Conservation (phyloP, 768 basidiomycete genomes). For the Pleurotus tuber-regium region DNA sequence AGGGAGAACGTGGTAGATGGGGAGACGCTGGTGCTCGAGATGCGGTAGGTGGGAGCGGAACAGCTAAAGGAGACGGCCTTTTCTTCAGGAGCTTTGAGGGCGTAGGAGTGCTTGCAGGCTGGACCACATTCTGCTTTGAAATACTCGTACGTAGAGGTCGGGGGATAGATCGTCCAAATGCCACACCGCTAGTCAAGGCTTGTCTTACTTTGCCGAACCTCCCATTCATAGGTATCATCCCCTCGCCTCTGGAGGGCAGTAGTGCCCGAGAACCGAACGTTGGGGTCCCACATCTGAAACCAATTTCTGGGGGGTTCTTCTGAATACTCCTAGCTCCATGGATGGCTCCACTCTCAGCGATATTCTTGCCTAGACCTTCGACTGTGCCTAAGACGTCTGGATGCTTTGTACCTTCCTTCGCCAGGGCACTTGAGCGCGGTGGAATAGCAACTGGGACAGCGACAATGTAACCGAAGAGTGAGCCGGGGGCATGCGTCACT, state of each 20-base stretch:
- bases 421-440: too few species aligned
- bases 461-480: conserved; percentile 68
- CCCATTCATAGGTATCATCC: conserved; percentile 37
- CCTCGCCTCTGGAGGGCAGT: conserved; percentile 44
- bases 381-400: too few species aligned
- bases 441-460: conserved; percentile 63
- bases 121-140: conserved; percentile 10
- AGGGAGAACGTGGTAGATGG: conserved; percentile 11
- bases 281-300: conserved; percentile 57
- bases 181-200: conserved; percentile 8
- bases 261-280: conserved; percentile 57
- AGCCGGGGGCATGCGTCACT: conserved; percentile 56
- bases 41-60: conserved; percentile 15
- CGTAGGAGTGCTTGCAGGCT: conserved; percentile 7
- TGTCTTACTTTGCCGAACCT: neutral
- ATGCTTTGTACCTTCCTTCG: too few species aligned
- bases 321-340: conserved; percentile 13
- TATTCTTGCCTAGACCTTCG: too few species aligned
- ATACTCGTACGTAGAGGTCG: conserved; percentile 12
- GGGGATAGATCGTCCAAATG: conserved; percentile 10
- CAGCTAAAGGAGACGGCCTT: conserved; percentile 26
- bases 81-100: conserved; percentile 29
- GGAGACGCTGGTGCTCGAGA: conserved; percentile 10
- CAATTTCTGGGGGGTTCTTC: conserved; percentile 29
- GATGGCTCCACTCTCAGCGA: too few species aligned